These are phyloP conservation scores for Lactarius tabidus DNA, from an alignment of 768 basidiomycete genomes.

Conservation along the genomic window DNA sequence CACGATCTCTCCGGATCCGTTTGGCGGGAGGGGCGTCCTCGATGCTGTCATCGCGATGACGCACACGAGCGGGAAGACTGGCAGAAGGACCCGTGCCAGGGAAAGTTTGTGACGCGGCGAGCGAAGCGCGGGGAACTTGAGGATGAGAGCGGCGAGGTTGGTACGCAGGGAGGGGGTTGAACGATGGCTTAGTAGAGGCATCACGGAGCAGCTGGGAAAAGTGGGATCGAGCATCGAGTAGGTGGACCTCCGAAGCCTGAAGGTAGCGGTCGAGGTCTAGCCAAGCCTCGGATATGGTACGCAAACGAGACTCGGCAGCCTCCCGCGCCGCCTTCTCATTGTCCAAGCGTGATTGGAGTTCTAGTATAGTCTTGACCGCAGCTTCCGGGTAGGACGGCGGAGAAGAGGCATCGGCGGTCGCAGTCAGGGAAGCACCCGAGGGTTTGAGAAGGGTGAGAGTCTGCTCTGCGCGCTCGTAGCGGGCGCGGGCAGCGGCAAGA, in stretches of 20 bases:
- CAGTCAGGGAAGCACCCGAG: slow-evolving; percentile 2
- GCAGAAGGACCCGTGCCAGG: slow-evolving; percentile 38
- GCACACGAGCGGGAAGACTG: slow-evolving; percentile 36
- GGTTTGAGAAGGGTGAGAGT: slow-evolving; percentile 22
- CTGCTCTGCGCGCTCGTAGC: slow-evolving; percentile 24
- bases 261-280: slow-evolving; percentile 25
- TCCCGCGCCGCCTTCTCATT: slow-evolving; percentile 25
- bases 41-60: slow-evolving; percentile 44
- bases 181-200: slow-evolving; percentile 18
- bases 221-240: slow-evolving; percentile 22
- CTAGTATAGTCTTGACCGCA: slow-evolving; percentile 22
- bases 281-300: slow-evolving; percentile 24
- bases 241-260: slow-evolving; percentile 19
- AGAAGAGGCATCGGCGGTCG: slow-evolving; percentile 10
- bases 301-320: slow-evolving; percentile 21
- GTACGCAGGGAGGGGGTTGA: slow-evolving; percentile 18
- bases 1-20: slow-evolving; percentile 40
- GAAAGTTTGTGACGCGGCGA: slow-evolving; percentile 29
- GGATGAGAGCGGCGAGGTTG: slow-evolving; percentile 17
- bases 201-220: slow-evolving; percentile 25
- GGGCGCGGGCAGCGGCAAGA: slow-evolving; percentile 18
- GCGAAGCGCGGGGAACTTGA: slow-evolving; percentile 3
- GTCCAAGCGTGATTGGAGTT: slow-evolving; percentile 23
- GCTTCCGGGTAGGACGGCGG: slow-evolving; percentile 18
- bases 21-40: slow-evolving; percentile 50